phyloP scores from a whole-genome alignment of 345 rosid genomes.

The Eucalyptus viminalis region DNA sequence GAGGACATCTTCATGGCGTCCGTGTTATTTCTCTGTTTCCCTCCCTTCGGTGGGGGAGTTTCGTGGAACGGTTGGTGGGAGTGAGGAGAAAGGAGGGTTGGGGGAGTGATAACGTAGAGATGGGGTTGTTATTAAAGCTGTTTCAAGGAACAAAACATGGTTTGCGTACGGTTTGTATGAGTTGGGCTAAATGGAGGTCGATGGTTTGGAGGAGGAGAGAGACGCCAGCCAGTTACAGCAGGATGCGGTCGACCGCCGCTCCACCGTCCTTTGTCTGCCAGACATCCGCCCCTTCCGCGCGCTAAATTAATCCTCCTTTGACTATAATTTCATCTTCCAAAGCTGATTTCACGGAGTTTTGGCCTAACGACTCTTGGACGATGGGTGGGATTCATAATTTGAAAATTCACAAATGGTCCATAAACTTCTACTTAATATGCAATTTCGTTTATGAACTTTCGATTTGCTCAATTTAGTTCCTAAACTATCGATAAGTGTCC shows the following conservation, averaged over 20 bases:
- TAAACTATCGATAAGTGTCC: too few relatives aligned
- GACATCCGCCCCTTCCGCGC: background rate
- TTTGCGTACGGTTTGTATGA: background rate
- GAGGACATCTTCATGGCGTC: slow-evolving; percentile 5
- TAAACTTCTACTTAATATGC: too few relatives aligned
- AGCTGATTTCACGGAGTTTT: background rate
- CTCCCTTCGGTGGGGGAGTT: background rate
- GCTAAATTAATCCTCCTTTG: background rate
- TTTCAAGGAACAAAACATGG: background rate
- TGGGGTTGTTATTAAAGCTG: background rate
- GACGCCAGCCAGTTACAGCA: background rate
- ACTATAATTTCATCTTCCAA: background rate
- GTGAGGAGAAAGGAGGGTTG: background rate
- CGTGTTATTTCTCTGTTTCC: background rate
- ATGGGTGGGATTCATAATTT: background rate
- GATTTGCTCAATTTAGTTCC: too few relatives aligned
- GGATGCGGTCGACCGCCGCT: background rate
- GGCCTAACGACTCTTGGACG: background rate
- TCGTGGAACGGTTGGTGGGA: background rate
- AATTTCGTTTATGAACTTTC: too few relatives aligned
- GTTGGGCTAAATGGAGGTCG: background rate
- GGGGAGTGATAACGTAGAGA: background rate
- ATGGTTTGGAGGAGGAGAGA: background rate
- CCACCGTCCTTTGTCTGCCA: background rate
- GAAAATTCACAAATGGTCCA: background rate